Evolutionary conservation across 495 filamentous ascomycete genomes (phyloP), one percentile per base, ranked within the genome.

Genomic region (Neurospora intermedia): DNA sequence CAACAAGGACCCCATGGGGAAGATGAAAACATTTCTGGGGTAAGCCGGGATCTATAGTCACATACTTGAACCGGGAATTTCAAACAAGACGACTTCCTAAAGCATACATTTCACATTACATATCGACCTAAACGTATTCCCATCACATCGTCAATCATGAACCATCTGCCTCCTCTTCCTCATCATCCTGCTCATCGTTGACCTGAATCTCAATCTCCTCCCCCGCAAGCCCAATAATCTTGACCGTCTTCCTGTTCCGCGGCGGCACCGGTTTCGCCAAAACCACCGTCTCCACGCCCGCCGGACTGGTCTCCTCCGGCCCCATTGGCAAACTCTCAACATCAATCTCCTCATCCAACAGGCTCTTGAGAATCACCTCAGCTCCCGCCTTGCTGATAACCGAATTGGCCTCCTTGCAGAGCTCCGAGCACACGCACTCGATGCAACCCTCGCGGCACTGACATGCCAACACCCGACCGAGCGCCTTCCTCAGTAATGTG

Each of bases 371-470:
- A 59, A 98, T 89, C 39, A 98, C 93, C 69, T 85, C 87, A 15
- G 91, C 90, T 0, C 96, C 96, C 6, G 91, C 92, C 82, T 98
- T 98, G 77, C 92, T 94, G 92, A 97, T 94, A 2, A 98, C 94
- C 77, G 92, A 87, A 78, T 97, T 97, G 75, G 88, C 89, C 82
- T 98, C 92, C 78, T 91, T 92, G 80, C 96, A 98, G 69, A 91
- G 83, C 81, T 97, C 94, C 70, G 89, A 90, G 75, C 91, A 93
- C 20, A 95, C 93, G 70, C 88, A 98, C 81, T 97, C 96, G 20
- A 94, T 80, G 83, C 96, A 98, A 0, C 96, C 96, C 74, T 89
- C 87, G 69, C 87, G 80, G 78, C 96, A 99, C 18, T 83, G 85
- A 73, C 88, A 90, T 27, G 76, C 81, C 80, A 89, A 88, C 6